These are phyloP conservation scores for Kluyveromyces sp. DNA, from an alignment of 1,139 yeast species.

Conservation along the genomic window DNA sequence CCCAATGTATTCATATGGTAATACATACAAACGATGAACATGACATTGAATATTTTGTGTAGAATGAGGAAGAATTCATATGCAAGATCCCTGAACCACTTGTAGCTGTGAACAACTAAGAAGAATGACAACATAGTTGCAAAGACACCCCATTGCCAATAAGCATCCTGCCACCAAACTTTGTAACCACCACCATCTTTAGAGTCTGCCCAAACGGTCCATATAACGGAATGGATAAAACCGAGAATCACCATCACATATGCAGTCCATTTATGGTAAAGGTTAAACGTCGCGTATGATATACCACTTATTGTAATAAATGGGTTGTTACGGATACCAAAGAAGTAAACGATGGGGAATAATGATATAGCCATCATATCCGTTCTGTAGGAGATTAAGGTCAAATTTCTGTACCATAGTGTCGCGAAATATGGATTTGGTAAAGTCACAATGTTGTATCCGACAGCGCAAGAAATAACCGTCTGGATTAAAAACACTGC, in stretches of 20 bases:
- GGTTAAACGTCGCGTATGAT: constrained; percentile 39
- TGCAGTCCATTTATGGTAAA: constrained; percentile 41
- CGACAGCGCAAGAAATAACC: constrained; percentile 33
- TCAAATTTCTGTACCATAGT: constrained; percentile 32
- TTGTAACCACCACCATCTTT: constrained; percentile 26
- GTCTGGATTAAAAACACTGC: constrained; percentile 34
- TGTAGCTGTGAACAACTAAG: constrained; percentile 39
- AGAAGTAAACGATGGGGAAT: constrained; percentile 46
- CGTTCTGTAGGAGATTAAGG: constrained; percentile 47
- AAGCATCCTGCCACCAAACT: constrained; percentile 23
- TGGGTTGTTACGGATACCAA: constrained; percentile 56
- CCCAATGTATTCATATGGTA: constrained; percentile 35
- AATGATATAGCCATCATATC: constrained; percentile 43
- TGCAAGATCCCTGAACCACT: constrained; percentile 37
- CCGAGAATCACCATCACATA: constrained; percentile 32
- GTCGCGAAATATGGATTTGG: constrained; percentile 39
- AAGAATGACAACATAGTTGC: constrained; percentile 37
- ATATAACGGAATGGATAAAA: constrained; percentile 46
- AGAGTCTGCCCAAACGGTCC: constrained; percentile 33
- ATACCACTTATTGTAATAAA: constrained; percentile 45
- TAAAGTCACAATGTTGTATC: constrained; percentile 26
- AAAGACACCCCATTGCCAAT: constrained; percentile 41
- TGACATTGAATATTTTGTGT: constrained; percentile 33
- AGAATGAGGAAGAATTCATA: constrained; percentile 38
- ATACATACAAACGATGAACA: constrained; percentile 35